phyloP scores from a whole-genome alignment of 805 yeast species.

The Saccharomycopsis babjevae region DNA sequence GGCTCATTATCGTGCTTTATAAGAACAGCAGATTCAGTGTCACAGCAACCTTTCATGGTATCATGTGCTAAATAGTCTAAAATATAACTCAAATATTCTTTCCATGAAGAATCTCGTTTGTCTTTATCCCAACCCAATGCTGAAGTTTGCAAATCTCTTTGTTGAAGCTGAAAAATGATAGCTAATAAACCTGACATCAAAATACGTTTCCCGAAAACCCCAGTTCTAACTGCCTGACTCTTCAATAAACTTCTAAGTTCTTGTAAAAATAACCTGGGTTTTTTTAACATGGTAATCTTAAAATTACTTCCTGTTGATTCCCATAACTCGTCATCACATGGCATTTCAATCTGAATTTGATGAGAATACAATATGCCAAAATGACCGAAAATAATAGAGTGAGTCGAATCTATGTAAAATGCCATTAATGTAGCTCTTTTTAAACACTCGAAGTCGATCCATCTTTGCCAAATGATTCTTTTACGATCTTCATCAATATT shows the following conservation, averaged over 20 bases:
- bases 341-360: constrained; percentile 51
- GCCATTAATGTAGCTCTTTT: constrained; percentile 75
- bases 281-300: constrained; percentile 12
- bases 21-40: constrained; percentile 20
- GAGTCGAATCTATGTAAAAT: constrained; percentile 69
- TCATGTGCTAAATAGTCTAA: constrained; percentile 60
- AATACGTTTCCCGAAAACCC: constrained; percentile 51
- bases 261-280: constrained; percentile 11
- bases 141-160: constrained; percentile 54
- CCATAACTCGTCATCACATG: constrained; percentile 57
- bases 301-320: constrained; percentile 24
- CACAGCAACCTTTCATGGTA: constrained; percentile 28
- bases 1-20: neutral
- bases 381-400: constrained; percentile 72
- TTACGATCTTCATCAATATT: constrained; percentile 21
- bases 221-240: constrained; percentile 5
- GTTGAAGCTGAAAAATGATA: constrained; percentile 63
- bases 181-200: constrained; percentile 58
- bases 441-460: constrained; percentile 75
- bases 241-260: constrained; percentile 15
- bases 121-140: constrained; percentile 30
- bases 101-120: constrained; percentile 36
- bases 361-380: constrained; percentile 44
- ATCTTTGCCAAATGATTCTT: constrained; percentile 36
- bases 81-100: constrained; percentile 58